These are phyloP conservation scores for Sanghuangporus baumii DNA, from an alignment of 1,284 basidiomycete species.

Conservation along the genomic window DNA sequence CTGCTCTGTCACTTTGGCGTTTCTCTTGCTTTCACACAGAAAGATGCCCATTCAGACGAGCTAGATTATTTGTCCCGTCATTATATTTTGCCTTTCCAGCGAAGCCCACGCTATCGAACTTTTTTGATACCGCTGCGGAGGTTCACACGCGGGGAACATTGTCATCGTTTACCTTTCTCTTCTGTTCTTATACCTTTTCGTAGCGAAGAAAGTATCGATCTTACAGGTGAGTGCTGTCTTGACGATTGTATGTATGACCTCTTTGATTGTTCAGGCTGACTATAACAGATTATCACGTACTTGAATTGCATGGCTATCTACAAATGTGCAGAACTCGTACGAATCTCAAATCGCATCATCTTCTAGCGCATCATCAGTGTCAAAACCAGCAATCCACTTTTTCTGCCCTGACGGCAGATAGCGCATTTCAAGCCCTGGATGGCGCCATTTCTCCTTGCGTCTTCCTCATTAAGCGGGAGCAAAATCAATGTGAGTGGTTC, in stretches of 20 bases:
- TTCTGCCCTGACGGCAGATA: too few relatives aligned
- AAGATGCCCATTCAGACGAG: slow-evolving; percentile 80
- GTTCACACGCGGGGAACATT: slow-evolving; percentile 57
- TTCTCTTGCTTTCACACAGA: slow-evolving; percentile 53
- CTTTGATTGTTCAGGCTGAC: too few relatives aligned
- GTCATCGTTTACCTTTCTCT: slow-evolving; percentile 8
- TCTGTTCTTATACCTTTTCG: slow-evolving; percentile 1
- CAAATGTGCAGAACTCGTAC: too few relatives aligned
- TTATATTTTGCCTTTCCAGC: slow-evolving; percentile 42
- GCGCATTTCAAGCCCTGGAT: background rate
- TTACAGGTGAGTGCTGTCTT: too few relatives aligned
- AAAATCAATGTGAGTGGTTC: background rate
- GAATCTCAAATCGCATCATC: too few relatives aligned
- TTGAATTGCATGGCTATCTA: too few relatives aligned
- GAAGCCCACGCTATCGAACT: slow-evolving; percentile 21
- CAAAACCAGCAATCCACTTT: background rate
- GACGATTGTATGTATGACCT: too few relatives aligned
- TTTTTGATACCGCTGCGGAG: slow-evolving; percentile 34
- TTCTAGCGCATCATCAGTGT: slow-evolving; percentile 5
- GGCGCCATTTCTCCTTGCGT: background rate
- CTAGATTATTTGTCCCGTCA: slow-evolving; percentile 46
- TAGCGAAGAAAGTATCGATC: too few relatives aligned
- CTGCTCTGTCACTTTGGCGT: slow-evolving; percentile 71
- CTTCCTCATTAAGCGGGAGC: background rate
- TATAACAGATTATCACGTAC: too few relatives aligned